Base-by-base conservation (phyloP, 2,329 filamentous ascomycete species). In the Ceratocystis huliohia region DNA sequence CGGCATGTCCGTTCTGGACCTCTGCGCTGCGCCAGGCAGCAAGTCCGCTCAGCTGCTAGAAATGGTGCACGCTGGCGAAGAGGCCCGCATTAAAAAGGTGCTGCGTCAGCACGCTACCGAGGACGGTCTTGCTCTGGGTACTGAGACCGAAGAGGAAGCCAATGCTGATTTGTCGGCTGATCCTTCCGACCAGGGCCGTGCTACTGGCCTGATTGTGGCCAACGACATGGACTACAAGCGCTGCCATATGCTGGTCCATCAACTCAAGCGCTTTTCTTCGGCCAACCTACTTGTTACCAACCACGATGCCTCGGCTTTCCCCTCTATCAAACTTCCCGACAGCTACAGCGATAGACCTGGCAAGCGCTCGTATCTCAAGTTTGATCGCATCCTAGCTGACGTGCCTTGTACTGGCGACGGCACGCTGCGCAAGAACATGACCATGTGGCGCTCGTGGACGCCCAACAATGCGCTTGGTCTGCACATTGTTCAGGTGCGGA, bases 161-260 rank as follows among this genome's bases (percentile, higher is more conserved):
- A 77, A 79, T 6, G 79, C 77, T 65, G 76, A 86, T 46, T 78
- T 86, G 76, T 80, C 78, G 45, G 78, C 81, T 17, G 85, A 87
- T 72, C 75, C 82, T 2, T 80, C 80, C 70, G 93, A 97, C 72
- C 84, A 91, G 73, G 94, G 94, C 69, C 83, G 94, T 72, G 88
- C 92, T 1, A 97, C 93, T 4, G 94, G 94, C 45, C 81, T 99
- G 56, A 82, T 99, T 66, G 88, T 99, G 71, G 94, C 94, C 69
- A 99, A 99, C 76, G 94, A 99, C 73, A 86, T 89, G 72, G 94
- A 99, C 75, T 96, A 96, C 80, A 95, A 93, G 80, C 88, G 94
- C 70, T 91, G 91, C 66, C 94, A 97, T 77, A 94, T 99, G 89
- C 79, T 99, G 74, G 90, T 96, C 61, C 94, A 99, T 76, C 94